Conservation (phyloP, 1,284 basidiomycete species). For the Cutaneotrichosporon spelunceum region DNA sequence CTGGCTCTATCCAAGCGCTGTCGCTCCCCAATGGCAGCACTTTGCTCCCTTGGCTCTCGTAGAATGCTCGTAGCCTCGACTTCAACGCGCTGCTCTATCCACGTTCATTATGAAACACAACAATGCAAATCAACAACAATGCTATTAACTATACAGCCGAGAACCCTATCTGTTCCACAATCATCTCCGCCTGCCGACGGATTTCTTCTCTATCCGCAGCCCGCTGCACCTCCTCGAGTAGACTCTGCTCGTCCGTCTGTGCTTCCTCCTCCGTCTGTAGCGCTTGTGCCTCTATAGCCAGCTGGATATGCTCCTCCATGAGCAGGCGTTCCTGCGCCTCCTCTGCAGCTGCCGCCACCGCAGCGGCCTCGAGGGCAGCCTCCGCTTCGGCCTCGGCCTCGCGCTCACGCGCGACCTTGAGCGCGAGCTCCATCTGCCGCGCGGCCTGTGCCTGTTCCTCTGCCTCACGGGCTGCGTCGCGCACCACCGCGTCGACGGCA, state of each 20-base stretch:
- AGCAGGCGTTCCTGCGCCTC: slow-evolving; percentile 43
- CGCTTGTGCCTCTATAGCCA: slow-evolving; percentile 42
- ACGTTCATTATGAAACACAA: neutral
- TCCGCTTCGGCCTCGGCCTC: slow-evolving; percentile 43
- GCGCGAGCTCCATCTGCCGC: slow-evolving; percentile 41
- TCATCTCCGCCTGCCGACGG: slow-evolving; percentile 43
- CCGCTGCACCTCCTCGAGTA: slow-evolving; percentile 40
- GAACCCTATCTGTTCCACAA: slow-evolving; percentile 40
- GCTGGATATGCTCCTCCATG: slow-evolving; percentile 43
- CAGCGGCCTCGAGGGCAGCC: slow-evolving; percentile 31
- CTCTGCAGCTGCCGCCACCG: slow-evolving; percentile 32
- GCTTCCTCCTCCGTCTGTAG: slow-evolving; percentile 42
- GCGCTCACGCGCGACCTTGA: slow-evolving; percentile 42
- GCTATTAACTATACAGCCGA: neutral
- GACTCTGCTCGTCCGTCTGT: slow-evolving; percentile 35
- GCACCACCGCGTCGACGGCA: slow-evolving; percentile 45
- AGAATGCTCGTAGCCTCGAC: too few relatives aligned
- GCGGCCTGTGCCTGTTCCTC: slow-evolving; percentile 41
- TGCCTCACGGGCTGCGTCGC: slow-evolving; percentile 39
- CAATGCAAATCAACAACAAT: neutral
- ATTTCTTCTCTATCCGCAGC: slow-evolving; percentile 42
- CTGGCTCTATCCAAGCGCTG: neutral
- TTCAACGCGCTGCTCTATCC: too few relatives aligned
- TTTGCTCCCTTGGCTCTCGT: too few relatives aligned
- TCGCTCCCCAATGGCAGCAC: neutral